Evolutionary conservation across 352 stramenopile genomes (phyloP), one percentile per base, ranked within the genome.

Genomic region (Phytophthora agathidicida): DNA sequence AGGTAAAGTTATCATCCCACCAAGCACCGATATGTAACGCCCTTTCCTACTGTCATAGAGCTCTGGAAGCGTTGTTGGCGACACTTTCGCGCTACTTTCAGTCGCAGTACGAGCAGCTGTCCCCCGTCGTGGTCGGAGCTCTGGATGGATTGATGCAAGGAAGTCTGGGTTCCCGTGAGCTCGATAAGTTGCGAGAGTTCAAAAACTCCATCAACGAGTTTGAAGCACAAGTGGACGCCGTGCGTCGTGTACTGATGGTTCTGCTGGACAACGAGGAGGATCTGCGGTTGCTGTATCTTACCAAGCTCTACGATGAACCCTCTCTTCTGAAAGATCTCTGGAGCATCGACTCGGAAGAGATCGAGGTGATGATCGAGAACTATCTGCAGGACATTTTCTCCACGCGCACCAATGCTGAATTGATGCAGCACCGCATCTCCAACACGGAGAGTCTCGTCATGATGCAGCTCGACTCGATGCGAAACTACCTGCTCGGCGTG

Each of bases 191-290:
- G 22, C 82, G 82, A 0, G 68, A 73, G 16, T 83, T 91, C 53
- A 91, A 91, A 45, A 91, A 91, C 45, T 76, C 73, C 1, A 88
- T 89, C 58, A 82, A 89, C 60, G 82, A 91, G 50, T 91, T 89
- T 44, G 70, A 89, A 31, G 70, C 75, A 1, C 79, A 86, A 47
- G 79, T 91, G 28, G 75, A 86, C 23, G 70, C 73, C 10, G 56
- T 89, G 22, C 82, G 82, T 17, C 75, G 82, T 1, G 69, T 75
- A 16, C 49, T 91, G 3, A 89, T 91, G 79, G 77, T 85, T 30
- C 51, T 86, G 5, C 59, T 91, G 13, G 77, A 91, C 50, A 89
- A 86, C 48, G 82, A 91, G 65, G 78, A 88, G 42, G 82, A 89
- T 47, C 39, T 91, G 39, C 79, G 77, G 10, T 37, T 89, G 44